phyloP scores from a whole-genome alignment of 2,329 filamentous ascomycete species.

The Coniochaeta hoffmannii region DNA sequence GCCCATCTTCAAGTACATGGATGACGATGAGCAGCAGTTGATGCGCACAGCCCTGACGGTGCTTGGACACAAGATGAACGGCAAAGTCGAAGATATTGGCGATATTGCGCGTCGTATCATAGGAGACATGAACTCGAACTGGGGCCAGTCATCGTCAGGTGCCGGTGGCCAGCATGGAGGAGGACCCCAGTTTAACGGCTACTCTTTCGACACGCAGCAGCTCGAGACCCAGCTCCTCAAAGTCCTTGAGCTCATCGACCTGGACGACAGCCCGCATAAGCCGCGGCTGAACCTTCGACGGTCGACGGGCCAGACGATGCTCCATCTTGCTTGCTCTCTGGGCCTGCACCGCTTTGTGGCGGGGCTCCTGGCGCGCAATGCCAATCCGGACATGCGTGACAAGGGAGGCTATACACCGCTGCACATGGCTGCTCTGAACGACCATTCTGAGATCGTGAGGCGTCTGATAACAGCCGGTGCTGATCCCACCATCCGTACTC shows the following conservation, averaged over 20 bases:
- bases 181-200: constrained; percentile 25
- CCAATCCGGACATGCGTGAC: constrained; percentile 66
- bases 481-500: constrained; percentile 61
- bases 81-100: constrained; percentile 52
- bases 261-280: constrained; percentile 63
- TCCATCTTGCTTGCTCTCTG: constrained; percentile 70
- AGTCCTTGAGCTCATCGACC: constrained; percentile 70
- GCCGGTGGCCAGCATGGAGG: background rate
- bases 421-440: constrained; percentile 72
- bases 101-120: constrained; percentile 57
- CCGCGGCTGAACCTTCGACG: constrained; percentile 58
- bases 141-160: constrained; percentile 26
- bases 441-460: constrained; percentile 67
- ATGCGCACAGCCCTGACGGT: constrained; percentile 61
- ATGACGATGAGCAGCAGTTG: constrained; percentile 61
- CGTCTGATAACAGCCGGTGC: constrained; percentile 67
- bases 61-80: constrained; percentile 57
- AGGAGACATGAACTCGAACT: constrained; percentile 19
- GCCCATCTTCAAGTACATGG: constrained; percentile 64
- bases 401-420: constrained; percentile 75
- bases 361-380: constrained; percentile 69
- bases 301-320: constrained; percentile 68
- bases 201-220: constrained; percentile 36
- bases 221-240: constrained; percentile 64
- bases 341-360: constrained; percentile 71